Percentiles rank a stretch among this genome's conserved stretches.
Conservation (phyloP, 169 alveolate species). For the Plasmodium falciparum region DNA sequence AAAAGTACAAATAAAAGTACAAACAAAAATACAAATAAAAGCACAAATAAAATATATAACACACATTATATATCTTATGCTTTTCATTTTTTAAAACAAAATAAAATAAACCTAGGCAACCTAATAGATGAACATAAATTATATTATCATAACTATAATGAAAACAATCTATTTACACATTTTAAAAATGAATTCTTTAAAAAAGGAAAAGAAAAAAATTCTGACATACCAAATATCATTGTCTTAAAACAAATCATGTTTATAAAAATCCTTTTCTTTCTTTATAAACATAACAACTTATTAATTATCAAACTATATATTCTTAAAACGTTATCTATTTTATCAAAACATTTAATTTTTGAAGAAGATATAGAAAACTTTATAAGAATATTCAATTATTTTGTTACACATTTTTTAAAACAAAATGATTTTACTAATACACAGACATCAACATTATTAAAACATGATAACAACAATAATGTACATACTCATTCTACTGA, state of each 20-base stretch:
- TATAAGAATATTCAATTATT: constrained; percentile 16
- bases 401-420: constrained; percentile 10
- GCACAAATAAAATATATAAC: background rate
- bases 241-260: constrained; percentile 24
- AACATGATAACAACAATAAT: no score
- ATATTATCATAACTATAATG: background rate
- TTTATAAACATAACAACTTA: constrained; percentile 10
- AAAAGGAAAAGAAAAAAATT: constrained; percentile 4
- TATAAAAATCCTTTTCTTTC: constrained; percentile 47
- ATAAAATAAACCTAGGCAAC: constrained; percentile 26
- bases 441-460: no score
- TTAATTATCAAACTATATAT: constrained; percentile 10
- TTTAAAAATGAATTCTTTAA: constrained; percentile 10
- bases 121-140: constrained; percentile 1
- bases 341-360: constrained; percentile 16
- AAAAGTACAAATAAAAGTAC: no score
- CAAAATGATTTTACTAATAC: no score
- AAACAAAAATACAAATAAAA: background rate
- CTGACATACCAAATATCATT: constrained; percentile 16
- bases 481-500: background rate
- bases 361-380: constrained; percentile 32
- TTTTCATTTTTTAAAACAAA: constrained; percentile 12
- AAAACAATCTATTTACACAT: background rate
- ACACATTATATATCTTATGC: background rate
- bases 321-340: constrained; percentile 15